Evolutionary conservation across 2,329 filamentous ascomycete genomes (phyloP).

Genomic region (Aureobasidium sp.): DNA sequence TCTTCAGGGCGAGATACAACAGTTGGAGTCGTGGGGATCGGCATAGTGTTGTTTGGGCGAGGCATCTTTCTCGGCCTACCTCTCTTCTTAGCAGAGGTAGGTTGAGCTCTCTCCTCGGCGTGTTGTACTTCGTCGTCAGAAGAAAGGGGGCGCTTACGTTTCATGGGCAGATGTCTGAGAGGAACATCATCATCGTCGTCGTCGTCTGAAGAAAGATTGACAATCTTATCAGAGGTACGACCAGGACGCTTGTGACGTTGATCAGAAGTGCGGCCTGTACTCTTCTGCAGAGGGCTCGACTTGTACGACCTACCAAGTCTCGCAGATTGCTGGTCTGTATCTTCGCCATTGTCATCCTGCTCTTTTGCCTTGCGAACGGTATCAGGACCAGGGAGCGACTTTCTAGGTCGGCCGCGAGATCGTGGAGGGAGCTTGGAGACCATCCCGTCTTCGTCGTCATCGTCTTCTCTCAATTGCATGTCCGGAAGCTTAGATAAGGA

Average conservation of each 20-base stretch:
- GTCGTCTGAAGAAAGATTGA: background rate
- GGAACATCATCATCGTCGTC: background rate
- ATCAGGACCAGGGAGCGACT: background rate
- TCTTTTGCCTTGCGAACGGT: background rate
- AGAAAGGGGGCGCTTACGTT: background rate
- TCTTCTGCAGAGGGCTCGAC: background rate
- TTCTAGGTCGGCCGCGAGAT: background rate
- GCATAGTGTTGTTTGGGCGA: background rate
- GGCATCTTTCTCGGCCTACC: slow-evolving; percentile 6
- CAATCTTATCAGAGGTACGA: background rate
- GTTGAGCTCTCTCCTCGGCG: background rate
- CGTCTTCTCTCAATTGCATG: background rate
- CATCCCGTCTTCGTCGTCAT: background rate
- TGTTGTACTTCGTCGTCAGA: background rate
- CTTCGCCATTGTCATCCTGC: background rate
- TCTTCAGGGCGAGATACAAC: background rate
- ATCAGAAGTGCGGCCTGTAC: background rate
- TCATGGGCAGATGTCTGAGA: background rate
- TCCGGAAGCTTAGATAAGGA: background rate
- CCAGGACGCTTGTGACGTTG: background rate
- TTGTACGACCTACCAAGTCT: background rate
- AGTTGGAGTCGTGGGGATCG: background rate
- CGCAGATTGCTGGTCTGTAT: background rate
- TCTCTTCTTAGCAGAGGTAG: background rate
- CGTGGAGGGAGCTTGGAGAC: background rate